A percentile compares a stretch with the other conserved stretches of the same genome.
These are phyloP conservation scores for Kitagawia praeruptora DNA, from an alignment of 129 eudicot species.

Conservation along the genomic window DNA sequence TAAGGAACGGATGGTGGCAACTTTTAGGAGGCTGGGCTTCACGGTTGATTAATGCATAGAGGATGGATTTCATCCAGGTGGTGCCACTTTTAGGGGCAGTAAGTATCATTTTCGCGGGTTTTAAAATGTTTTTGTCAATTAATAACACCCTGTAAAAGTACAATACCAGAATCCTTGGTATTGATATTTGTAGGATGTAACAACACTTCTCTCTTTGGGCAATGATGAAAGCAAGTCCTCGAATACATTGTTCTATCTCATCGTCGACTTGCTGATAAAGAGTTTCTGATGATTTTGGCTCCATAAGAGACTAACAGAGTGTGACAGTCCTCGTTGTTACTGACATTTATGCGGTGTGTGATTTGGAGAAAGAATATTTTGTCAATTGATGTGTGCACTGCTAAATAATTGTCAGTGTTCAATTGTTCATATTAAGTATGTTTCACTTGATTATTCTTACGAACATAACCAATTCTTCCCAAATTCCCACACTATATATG, in stretches of 20 bases:
- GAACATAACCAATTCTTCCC: too few species aligned
- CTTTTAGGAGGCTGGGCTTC: not conserved
- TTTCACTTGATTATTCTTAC: too few species aligned
- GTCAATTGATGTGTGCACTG: too few species aligned
- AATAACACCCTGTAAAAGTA: slow-evolving; percentile 33
- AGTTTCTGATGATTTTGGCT: not conserved
- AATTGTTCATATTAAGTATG: too few species aligned
- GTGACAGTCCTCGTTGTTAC: too few species aligned
- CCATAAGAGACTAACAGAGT: not conserved
- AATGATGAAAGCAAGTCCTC: slow-evolving; percentile 27
- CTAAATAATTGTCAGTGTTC: too few species aligned
- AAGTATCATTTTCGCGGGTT: slow-evolving; percentile 29
- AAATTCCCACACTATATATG: too few species aligned
- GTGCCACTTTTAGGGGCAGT: slow-evolving; percentile 54
- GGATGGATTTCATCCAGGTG: slow-evolving; percentile 43
- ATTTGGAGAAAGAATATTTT: too few species aligned
- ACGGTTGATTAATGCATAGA: slow-evolving; percentile 25
- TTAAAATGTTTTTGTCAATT: slow-evolving; percentile 34
- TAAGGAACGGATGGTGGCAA: slow-evolving; percentile 9
- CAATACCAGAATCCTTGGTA: slow-evolving; percentile 52
- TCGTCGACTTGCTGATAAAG: not conserved
- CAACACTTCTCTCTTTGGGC: slow-evolving; percentile 29
- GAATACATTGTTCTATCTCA: slow-evolving; percentile 28
- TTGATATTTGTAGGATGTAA: not conserved
- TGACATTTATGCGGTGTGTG: too few species aligned